phyloP scores from a whole-genome alignment of 78 protist genomes.

The Dictyostelium citrinum region DNA sequence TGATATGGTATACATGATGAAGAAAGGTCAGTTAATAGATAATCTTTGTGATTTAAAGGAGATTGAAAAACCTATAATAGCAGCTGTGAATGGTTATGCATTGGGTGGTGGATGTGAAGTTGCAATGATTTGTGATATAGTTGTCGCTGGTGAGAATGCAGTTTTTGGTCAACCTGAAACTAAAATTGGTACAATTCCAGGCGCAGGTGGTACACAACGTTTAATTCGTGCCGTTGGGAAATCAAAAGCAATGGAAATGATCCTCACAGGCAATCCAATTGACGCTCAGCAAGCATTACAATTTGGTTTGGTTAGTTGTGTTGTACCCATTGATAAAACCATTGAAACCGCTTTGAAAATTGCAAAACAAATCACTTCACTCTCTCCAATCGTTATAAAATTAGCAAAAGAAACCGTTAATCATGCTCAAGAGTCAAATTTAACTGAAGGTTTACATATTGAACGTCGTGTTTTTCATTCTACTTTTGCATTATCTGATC shows the following conservation, averaged over 20 bases:
- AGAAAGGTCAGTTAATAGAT: slow-evolving; percentile 72
- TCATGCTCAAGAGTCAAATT: slow-evolving; percentile 79
- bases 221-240: slow-evolving; percentile 95
- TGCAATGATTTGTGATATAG: slow-evolving; percentile 97
- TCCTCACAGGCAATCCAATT: slow-evolving; percentile 89
- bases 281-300: slow-evolving; percentile 82
- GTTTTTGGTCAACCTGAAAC: slow-evolving; percentile 97
- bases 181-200: slow-evolving; percentile 97
- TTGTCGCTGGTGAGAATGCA: slow-evolving; percentile 92
- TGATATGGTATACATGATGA: slow-evolving; percentile 45
- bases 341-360: slow-evolving; percentile 11
- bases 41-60: neutral
- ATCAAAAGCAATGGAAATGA: slow-evolving; percentile 96
- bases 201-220: slow-evolving; percentile 98
- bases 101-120: slow-evolving; percentile 99
- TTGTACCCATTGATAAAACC: neutral
- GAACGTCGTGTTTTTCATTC: slow-evolving; percentile 92
- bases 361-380: slow-evolving; percentile 86
- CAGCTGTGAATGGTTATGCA: slow-evolving; percentile 98
- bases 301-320: slow-evolving; percentile 27
- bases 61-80: slow-evolving; percentile 93
- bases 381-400: slow-evolving; percentile 81
- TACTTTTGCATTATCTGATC: slow-evolving; percentile 92
- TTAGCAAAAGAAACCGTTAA: slow-evolving; percentile 90
- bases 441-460: slow-evolving; percentile 85